phyloP scores from a whole-genome alignment of 805 yeast species.

The Suhomyces xylopsoci region DNA sequence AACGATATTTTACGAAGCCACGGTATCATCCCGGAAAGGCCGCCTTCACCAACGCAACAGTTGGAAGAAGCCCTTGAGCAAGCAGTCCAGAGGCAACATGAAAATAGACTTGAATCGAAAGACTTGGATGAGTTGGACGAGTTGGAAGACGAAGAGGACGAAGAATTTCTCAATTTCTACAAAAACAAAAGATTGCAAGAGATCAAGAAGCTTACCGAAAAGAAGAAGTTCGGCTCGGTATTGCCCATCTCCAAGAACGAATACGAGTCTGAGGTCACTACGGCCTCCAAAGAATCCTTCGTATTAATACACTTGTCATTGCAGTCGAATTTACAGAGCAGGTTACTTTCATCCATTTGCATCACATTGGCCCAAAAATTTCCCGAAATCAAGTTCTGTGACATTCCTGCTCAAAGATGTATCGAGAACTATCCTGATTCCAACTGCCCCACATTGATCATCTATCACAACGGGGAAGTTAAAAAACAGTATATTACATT shows the following conservation, averaged over 20 bases:
- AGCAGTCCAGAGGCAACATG: slow-evolving; percentile 76
- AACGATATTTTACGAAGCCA: slow-evolving; percentile 88
- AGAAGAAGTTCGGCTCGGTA: slow-evolving; percentile 70
- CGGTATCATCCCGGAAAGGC: slow-evolving; percentile 89
- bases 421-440: slow-evolving; percentile 87
- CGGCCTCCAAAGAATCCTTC: slow-evolving; percentile 61
- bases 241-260: slow-evolving; percentile 82
- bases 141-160: slow-evolving; percentile 90
- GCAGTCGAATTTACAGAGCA: slow-evolving; percentile 66
- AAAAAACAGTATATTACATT: slow-evolving; percentile 78
- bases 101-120: slow-evolving; percentile 73
- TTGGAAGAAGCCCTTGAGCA: slow-evolving; percentile 85
- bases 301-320: slow-evolving; percentile 79
- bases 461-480: slow-evolving; percentile 77
- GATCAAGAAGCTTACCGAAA: slow-evolving; percentile 54
- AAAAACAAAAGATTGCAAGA: slow-evolving; percentile 77
- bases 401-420: slow-evolving; percentile 87
- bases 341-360: slow-evolving; percentile 63
- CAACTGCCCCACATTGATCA: slow-evolving; percentile 86
- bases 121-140: slow-evolving; percentile 80
- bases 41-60: slow-evolving; percentile 83
- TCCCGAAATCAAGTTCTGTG: slow-evolving; percentile 84
- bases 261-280: slow-evolving; percentile 80
- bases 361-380: slow-evolving; percentile 59
- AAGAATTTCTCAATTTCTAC: slow-evolving; percentile 78